Base-by-base conservation (phyloP, 306 rosid species). In the Erythrophleum fordii region DNA sequence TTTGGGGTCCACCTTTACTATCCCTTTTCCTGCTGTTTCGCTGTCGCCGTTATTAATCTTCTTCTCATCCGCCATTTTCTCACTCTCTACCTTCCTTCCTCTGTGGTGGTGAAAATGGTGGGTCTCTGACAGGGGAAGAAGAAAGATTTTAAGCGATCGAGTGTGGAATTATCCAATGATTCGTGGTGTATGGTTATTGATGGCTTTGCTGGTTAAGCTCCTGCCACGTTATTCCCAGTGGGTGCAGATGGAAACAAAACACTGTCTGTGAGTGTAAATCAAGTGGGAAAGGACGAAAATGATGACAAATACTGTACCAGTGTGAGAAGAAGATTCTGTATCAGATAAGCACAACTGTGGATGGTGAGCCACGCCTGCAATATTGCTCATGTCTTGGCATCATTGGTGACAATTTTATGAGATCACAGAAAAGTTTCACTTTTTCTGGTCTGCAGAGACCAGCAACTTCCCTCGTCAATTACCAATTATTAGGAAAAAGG, bases 1-100 rank as follows among this genome's bases (percentile, higher is more conserved):
- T 82, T 86, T 93, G 0, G 97, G 98, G 25, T 86, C 89, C 52
- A 88, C 91, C 41, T 77, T 80, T 85, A 88, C 92, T 8, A 89
- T 11, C 23, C 64, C 81, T 0, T 22, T 29, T 6, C 2, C 45
- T 9, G 34, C 42, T 58, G 67, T 64, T 39, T 11, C 37, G 6
- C 48, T n/a, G 16, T 5, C 31, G 23, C 25, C 37, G 8, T 13
- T 12, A 11, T 13, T 12, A 11, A 26, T 26, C 8, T 5, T 26
- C 37, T 90, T 75, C 80, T 83, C 85, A 66, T 82, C 72, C 22
- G 68, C 86, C 86, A 80, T 73, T 29, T 31, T 70, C 28, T 51
- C 62, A 0, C 72, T 2, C 73, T 11, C 73, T 22, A 3, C 5
- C 68, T 61, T 14, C 13, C 65, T 25, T 11, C 59, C 59, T n/a